Base-by-base conservation (phyloP, 2,329 filamentous ascomycete genomes). In the Phaeoacremonium minimum region DNA sequence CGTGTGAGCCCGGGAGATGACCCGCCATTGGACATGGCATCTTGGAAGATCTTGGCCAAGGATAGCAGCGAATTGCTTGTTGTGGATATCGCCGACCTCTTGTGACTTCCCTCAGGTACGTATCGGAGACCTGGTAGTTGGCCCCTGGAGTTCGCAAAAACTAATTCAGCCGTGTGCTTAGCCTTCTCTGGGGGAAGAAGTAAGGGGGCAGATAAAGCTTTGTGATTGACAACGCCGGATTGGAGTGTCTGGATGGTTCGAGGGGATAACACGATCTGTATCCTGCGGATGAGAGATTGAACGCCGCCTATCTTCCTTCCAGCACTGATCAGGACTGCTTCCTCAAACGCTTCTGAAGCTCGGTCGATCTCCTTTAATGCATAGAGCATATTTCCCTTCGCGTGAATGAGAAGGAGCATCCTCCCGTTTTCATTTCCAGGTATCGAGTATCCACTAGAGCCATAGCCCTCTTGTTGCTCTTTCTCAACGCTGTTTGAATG, bases 331-430 rank as follows among this genome's bases (percentile, higher is more conserved):
- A 96, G 64, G 4, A 98, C 88, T 1, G 90, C 91, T 58, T 96
- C 89, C 57, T 98, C 93, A 49, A 98, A 98, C 4, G 93, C 88
- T 49, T 81, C 78, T 1, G 91, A 89, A 29, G 93, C 93, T 28
- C 74, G 78, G 28, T 74, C 70, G 45, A 93, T 85, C 46, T 96
- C 84, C 31, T 91, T 91, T 18, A 94, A 66, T 17, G 87, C 81
- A 61, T 98, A 98, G 2, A 97, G 72, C 84, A 97, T 94, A 45
- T 97, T 97, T n/a, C 91, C 93, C 60, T 97, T 98, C 15, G 91
- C 90, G 61, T 98, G 93, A 28, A 97, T 81, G 13, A 98, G 73
- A n/a, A 89, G 86, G 30, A 98, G 74, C 52, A 98, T 88, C 41
- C 93, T 80, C 7, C 91, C 93, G 55, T 96, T 97, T 48, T 98